Base-by-base conservation (phyloP, 2,329 filamentous ascomycete genomes). In the Pleomassaria siparia region DNA sequence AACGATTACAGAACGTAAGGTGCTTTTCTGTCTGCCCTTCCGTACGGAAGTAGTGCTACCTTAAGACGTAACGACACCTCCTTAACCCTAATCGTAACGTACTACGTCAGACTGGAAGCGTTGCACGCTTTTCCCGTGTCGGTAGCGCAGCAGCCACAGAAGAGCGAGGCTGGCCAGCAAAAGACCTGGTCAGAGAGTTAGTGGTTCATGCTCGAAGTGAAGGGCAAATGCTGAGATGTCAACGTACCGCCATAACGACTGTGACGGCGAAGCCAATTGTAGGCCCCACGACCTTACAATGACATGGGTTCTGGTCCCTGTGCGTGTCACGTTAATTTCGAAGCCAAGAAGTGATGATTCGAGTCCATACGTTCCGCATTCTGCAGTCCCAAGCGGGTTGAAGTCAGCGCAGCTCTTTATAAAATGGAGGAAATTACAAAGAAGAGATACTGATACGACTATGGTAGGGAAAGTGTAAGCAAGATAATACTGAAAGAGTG, bases 111-210 rank as follows among this genome's bases (percentile, higher is more conserved):
- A n/a, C n/a, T n/a, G n/a, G n/a, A n/a, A n/a, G n/a, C n/a, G n/a
- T n/a, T n/a, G 57, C 67, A 81, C 80, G 74, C 75, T 59, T 79
- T 79, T 20, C 80, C 80, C 0, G 69, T 71, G 57, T 81, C 72
- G 2, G 79, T 81, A 32, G 74, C 72, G 55, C 77, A 80, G 58
- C 80, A 82, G n/a, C 80, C 77, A 63, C 79, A 82, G 40, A 83
- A 72, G 18, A 83, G 64, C 0, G 78, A 75, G 4, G 76, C 77
- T 2, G 80, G 80, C 73, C 78, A 83, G 52, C 79, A 81, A 25
- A 82, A 54, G 12, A 80, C 64, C 77, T 80, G 44, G 3, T 13
- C 13, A 36, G 9, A 33, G 29, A 4, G 21, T 60, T 11, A 59
- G 49, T 44, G 48, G 30, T 35, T 41, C 11, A 44, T 53, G 42